Evolutionary conservation across 1,284 basidiomycete genomes (phyloP).

Genomic region (Golubevia sp.): DNA sequence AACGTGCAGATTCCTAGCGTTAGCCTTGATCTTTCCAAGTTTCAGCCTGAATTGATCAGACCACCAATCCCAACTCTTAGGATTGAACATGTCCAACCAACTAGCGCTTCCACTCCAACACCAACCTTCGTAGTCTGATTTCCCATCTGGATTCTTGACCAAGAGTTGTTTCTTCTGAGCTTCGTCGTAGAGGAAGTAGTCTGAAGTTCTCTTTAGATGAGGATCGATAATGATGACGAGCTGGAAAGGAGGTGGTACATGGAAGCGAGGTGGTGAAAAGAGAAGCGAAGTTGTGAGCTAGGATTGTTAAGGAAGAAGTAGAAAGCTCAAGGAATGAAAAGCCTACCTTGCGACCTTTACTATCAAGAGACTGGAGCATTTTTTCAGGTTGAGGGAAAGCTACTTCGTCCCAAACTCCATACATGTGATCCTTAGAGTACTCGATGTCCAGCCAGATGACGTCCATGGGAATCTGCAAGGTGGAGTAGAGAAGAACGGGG

Average conservation of each 20-base stretch:
- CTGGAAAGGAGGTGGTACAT: conserved; percentile 66
- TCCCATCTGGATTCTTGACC: conserved; percentile 77
- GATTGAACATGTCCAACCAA: conserved; percentile 98
- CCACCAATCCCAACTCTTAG: conserved; percentile 89
- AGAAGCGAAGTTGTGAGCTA: neutral
- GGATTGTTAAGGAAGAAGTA: neutral
- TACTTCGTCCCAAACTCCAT: conserved; percentile 94
- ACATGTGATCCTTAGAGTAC: conserved; percentile 83
- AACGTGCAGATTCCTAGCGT: conserved; percentile 72
- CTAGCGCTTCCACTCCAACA: conserved; percentile 95
- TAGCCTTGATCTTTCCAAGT: conserved; percentile 38
- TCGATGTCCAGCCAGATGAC: conserved; percentile 99
- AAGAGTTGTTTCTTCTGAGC: conserved; percentile 80
- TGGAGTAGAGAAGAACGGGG: too few relatives aligned
- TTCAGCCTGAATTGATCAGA: conserved; percentile 36
- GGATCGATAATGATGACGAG: conserved; percentile 98
- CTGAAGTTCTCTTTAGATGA: conserved; percentile 81
- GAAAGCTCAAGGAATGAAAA: neutral
- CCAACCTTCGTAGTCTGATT: conserved; percentile 90
- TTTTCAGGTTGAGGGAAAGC: conserved; percentile 90
- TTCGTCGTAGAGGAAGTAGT: conserved; percentile 84
- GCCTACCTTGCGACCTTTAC: conserved; percentile 79
- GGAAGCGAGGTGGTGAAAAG: neutral
- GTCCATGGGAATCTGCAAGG: conserved; percentile 78
- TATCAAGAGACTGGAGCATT: conserved; percentile 88